These are phyloP conservation scores for Torulaspora globosa DNA, from an alignment of 1,139 yeast species.

Conservation along the genomic window DNA sequence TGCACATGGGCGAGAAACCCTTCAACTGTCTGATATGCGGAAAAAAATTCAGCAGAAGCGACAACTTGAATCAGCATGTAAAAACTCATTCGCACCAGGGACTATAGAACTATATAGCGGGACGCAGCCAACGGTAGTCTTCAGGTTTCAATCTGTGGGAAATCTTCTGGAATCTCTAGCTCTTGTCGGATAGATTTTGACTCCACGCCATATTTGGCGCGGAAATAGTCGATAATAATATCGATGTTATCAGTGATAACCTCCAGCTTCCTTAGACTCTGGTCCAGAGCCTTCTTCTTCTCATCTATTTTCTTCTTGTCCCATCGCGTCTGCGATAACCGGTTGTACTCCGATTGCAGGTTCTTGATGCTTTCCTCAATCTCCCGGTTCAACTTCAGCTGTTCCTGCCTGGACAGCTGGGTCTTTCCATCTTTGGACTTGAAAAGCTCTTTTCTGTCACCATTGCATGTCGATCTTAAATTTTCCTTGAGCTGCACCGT, in stretches of 20 bases:
- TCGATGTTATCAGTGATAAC: constrained; percentile 31
- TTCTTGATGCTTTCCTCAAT: constrained; percentile 13
- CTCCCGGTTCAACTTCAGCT: constrained; percentile 10
- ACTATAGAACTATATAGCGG: constrained; percentile 4
- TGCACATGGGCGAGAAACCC: constrained; percentile 73
- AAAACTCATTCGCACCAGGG: constrained; percentile 48
- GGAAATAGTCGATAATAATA: constrained; percentile 23
- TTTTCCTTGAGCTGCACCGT: constrained; percentile 15
- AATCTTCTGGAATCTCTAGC: constrained; percentile 26
- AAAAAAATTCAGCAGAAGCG: constrained; percentile 71
- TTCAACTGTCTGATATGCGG: constrained; percentile 66
- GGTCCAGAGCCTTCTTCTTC: constrained; percentile 9
- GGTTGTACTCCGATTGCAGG: constrained; percentile 11
- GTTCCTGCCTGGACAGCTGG: constrained; percentile 8
- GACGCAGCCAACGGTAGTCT: background rate
- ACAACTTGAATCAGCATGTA: constrained; percentile 71
- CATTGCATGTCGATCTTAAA: constrained; percentile 13
- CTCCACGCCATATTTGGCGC: constrained; percentile 20
- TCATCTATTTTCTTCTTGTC: constrained; percentile 16
- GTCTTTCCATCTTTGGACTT: constrained; percentile 9
- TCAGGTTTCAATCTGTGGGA: constrained; percentile 17
- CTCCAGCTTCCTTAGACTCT: constrained; percentile 16
- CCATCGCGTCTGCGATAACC: constrained; percentile 20
- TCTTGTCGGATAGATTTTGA: constrained; percentile 24
- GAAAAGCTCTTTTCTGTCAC: constrained; percentile 12